Percentiles rank a stretch among this genome's conserved stretches.
These are phyloP conservation scores for Rossbeevera mucosa DNA, from an alignment of 768 basidiomycete species.

Conservation along the genomic window DNA sequence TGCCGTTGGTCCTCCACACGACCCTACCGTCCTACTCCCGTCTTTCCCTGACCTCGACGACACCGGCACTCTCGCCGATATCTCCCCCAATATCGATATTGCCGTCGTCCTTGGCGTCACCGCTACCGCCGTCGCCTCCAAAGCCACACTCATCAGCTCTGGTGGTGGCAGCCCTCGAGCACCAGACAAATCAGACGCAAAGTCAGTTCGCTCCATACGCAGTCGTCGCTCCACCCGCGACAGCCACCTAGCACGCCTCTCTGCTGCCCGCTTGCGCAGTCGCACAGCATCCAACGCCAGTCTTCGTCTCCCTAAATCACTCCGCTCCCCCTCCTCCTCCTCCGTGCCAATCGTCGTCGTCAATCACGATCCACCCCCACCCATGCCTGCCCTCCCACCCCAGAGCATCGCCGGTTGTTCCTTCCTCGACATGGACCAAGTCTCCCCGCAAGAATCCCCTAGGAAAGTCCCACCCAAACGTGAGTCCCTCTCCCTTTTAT, in stretches of 20 bases:
- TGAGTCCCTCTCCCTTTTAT: neutral
- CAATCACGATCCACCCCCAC: slow-evolving; percentile 17
- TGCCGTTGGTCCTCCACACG: neutral
- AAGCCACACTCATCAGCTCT: slow-evolving; percentile 30
- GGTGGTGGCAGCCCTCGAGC: neutral
- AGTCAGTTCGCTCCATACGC: slow-evolving; percentile 25
- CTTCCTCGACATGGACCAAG: slow-evolving; percentile 32
- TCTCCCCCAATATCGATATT: slow-evolving; percentile 24
- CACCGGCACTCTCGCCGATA: slow-evolving; percentile 20
- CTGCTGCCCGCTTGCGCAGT: slow-evolving; percentile 63
- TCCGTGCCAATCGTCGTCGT: slow-evolving; percentile 23
- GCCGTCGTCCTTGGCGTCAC: slow-evolving; percentile 36
- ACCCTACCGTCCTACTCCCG: slow-evolving; percentile 11
- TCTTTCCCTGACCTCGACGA: slow-evolving; percentile 23
- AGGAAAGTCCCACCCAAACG: slow-evolving; percentile 20
- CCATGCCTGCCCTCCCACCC: slow-evolving; percentile 26
- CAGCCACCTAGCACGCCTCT: slow-evolving; percentile 40
- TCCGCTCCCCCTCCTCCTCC: slow-evolving; percentile 31
- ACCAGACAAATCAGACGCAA: slow-evolving; percentile 13
- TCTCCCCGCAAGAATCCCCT: slow-evolving; percentile 30
- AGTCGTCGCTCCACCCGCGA: slow-evolving; percentile 25
- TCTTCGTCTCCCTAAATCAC: slow-evolving; percentile 50
- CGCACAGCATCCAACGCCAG: slow-evolving; percentile 61
- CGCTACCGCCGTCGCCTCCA: slow-evolving; percentile 35
- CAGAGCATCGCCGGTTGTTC: slow-evolving; percentile 18